Percentiles rank a stretch among this genome's conserved stretches.
These are phyloP conservation scores for Termitomyces sp. DNA, from an alignment of 768 basidiomycete genomes.

Conservation along the genomic window DNA sequence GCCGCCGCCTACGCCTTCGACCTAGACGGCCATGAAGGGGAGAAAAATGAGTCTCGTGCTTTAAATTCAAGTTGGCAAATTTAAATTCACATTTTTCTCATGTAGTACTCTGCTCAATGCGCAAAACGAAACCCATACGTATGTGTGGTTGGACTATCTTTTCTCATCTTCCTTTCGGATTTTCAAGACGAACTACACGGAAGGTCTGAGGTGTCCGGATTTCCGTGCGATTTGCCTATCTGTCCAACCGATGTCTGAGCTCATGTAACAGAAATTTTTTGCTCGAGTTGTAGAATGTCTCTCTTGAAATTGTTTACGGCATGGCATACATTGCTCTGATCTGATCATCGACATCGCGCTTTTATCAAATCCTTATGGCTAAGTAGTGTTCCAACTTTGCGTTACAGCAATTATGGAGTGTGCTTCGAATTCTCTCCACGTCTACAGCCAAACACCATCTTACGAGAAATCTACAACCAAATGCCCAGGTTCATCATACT, in stretches of 20 bases:
- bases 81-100: too few species aligned
- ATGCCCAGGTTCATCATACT: too few species aligned
- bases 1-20: constrained; percentile 19
- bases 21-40: constrained; percentile 12
- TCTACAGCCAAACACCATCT: too few species aligned
- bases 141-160: background rate
- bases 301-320: too few species aligned
- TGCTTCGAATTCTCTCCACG: too few species aligned
- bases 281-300: too few species aligned
- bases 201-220: background rate
- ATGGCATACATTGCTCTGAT: too few species aligned
- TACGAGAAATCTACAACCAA: too few species aligned
- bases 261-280: background rate
- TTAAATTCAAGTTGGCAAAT: background rate
- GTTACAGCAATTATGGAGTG: too few species aligned
- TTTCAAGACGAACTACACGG: background rate
- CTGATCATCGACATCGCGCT: too few species aligned
- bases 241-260: background rate
- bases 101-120: background rate
- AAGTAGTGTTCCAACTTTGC: too few species aligned
- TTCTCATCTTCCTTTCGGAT: background rate
- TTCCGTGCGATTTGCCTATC: background rate
- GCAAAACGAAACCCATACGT: background rate
- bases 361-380: too few species aligned
- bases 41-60: background rate